phyloP scores from a whole-genome alignment of 106 monocot genomes.

The Dendrobium chrysotoxum region DNA sequence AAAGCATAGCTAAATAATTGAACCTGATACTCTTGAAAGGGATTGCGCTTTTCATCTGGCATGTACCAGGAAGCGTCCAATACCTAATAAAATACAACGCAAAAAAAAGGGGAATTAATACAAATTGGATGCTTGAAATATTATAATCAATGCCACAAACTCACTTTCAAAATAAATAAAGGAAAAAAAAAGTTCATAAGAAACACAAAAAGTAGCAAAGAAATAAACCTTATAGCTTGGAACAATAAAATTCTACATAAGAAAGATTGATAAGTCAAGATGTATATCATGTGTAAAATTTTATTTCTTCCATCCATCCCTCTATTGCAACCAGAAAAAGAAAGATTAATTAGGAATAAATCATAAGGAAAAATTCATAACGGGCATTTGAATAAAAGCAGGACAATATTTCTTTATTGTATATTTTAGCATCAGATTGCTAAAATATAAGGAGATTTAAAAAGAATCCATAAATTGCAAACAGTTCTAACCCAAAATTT shows the following conservation, averaged over 20 bases:
- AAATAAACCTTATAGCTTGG: neutral
- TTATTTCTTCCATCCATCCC: neutral
- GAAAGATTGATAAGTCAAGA: neutral
- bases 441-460: no score
- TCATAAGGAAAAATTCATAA: neutral
- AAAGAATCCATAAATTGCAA: no score
- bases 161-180: neutral
- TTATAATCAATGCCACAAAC: neutral
- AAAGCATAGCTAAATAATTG: neutral
- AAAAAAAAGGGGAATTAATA: neutral
- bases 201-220: neutral
- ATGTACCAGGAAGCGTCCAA: conserved; percentile 98
- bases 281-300: neutral
- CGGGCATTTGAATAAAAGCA: neutral
- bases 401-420: no score
- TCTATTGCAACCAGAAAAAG: neutral
- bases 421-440: no score
- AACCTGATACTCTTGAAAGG: conserved; percentile 90
- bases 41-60: conserved; percentile 71
- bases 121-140: neutral
- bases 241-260: neutral
- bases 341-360: no score
- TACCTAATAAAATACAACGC: conserved; percentile 29
- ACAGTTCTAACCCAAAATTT: no score
- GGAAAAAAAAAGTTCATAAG: neutral